phyloP scores from a whole-genome alignment of 2,329 filamentous ascomycete genomes.

The Epichloe aotearoae region DNA sequence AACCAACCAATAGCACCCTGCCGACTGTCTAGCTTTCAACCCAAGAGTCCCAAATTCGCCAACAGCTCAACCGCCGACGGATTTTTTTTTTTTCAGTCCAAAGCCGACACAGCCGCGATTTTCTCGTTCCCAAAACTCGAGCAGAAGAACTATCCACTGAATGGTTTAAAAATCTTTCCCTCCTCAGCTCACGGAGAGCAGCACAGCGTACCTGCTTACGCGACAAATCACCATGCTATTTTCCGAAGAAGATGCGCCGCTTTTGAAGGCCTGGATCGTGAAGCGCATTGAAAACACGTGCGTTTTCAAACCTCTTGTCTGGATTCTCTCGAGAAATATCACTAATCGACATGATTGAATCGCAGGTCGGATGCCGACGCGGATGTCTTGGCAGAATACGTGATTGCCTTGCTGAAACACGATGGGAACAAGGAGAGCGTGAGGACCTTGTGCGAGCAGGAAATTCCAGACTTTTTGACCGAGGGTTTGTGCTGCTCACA shows the following conservation, averaged over 20 bases:
- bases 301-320: constrained; percentile 16
- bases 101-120: neutral
- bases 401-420: constrained; percentile 62
- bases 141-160: neutral
- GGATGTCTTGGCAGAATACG: constrained; percentile 72
- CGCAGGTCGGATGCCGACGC: constrained; percentile 63
- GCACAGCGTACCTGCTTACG: neutral
- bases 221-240: constrained; percentile 38
- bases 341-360: neutral
- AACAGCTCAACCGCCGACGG: neutral
- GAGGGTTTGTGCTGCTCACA: constrained; percentile 34
- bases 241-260: constrained; percentile 44
- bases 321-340: neutral
- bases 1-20: neutral
- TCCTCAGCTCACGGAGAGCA: neutral
- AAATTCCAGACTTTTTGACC: constrained; percentile 60
- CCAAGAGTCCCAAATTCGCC: neutral
- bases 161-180: too few relatives aligned
- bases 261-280: constrained; percentile 66
- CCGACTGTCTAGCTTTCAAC: neutral
- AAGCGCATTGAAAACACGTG: constrained; percentile 65
- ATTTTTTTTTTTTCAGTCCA: neutral
- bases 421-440: constrained; percentile 54
- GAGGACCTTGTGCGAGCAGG: constrained; percentile 52
- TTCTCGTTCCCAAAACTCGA: neutral